Percentiles rank a stretch among this genome's conserved stretches.
Conservation (phyloP, 2,329 filamentous ascomycete genomes). For the Alternaria sp. region DNA sequence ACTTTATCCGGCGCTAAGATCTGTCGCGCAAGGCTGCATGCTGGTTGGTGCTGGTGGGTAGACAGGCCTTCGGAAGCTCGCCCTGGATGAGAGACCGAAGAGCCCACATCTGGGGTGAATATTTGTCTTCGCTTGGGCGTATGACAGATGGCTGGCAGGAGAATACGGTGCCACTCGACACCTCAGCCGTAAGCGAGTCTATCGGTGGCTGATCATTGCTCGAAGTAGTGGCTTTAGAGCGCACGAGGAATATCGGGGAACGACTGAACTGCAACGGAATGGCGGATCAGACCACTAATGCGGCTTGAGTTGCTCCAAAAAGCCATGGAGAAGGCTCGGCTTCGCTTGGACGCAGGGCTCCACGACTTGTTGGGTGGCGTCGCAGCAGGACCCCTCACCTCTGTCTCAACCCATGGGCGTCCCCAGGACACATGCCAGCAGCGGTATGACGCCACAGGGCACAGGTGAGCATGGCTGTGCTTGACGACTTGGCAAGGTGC, state of each 20-base stretch:
- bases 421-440: constrained; percentile 17
- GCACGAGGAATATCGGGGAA: constrained; percentile 31
- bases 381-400: constrained; percentile 26
- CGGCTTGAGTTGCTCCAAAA: constrained; percentile 17
- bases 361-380: constrained; percentile 38
- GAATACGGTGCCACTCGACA: constrained; percentile 10
- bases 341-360: constrained; percentile 22
- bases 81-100: constrained; percentile 22
- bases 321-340: constrained; percentile 26
- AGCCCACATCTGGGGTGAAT: constrained; percentile 20
- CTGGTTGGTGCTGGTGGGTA: constrained; percentile 22
- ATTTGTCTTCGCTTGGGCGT: constrained; percentile 21
- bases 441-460: constrained; percentile 41
- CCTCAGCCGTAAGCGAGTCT: constrained; percentile 14
- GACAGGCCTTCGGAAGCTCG: constrained; percentile 26
- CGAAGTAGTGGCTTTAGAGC: constrained; percentile 31
- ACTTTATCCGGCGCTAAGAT: constrained; percentile 30
- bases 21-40: constrained; percentile 19
- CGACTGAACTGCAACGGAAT: constrained; percentile 25
- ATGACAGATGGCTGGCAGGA: constrained; percentile 13
- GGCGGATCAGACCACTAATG: constrained; percentile 28
- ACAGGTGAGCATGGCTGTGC: constrained; percentile 40
- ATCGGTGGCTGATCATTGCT: constrained; percentile 32
- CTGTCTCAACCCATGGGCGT: constrained; percentile 19
- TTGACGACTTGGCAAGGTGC: constrained; percentile 31